A percentile compares a stretch with the other conserved stretches of the same genome.
Evolutionary conservation across 352 stramenopile species (phyloP).

Genomic region (Pythium graminicola): DNA sequence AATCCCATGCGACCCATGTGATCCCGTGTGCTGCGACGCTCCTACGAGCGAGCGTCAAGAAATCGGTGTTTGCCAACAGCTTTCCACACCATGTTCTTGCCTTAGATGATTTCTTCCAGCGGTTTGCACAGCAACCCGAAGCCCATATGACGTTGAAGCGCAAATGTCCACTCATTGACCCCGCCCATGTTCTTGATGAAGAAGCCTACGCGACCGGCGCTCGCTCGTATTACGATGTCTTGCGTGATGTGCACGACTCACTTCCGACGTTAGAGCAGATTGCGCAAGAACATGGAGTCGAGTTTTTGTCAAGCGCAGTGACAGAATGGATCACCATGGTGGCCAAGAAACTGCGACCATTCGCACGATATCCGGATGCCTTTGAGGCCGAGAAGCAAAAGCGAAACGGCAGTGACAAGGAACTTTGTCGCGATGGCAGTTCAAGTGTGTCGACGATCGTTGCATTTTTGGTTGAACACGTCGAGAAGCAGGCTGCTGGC

Average conservation of each 20-base stretch:
- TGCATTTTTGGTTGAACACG: conserved; percentile 55
- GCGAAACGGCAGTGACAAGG: conserved; percentile 68
- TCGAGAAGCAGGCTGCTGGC: conserved; percentile 46
- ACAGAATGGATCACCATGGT: conserved; percentile 52
- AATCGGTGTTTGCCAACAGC: conserved; percentile 37
- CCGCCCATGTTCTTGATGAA: conserved; percentile 11
- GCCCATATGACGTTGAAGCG: conserved; percentile 37
- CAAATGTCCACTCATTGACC: conserved; percentile 43
- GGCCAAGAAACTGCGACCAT: conserved; percentile 71
- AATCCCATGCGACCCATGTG: conserved; percentile 46
- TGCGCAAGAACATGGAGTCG: conserved; percentile 40
- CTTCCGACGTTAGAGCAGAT: conserved; percentile 47
- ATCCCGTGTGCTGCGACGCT: conserved; percentile 51
- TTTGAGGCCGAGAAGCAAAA: conserved; percentile 69
- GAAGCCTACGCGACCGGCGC: conserved; percentile 11
- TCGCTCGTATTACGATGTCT: conserved; percentile 57
- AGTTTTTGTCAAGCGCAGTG: conserved; percentile 31
- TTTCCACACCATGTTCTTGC: conserved; percentile 50
- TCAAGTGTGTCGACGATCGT: conserved; percentile 76
- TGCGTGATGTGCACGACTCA: conserved; percentile 44
- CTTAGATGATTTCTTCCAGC: conserved; percentile 47
- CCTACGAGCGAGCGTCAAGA: conserved; percentile 46
- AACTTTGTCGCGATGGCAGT: conserved; percentile 62
- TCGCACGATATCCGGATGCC: conserved; percentile 64
- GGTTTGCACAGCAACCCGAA: conserved; percentile 29